phyloP scores from a whole-genome alignment of 1,284 basidiomycete genomes.

The Ceratorhiza oryzae-sativae region DNA sequence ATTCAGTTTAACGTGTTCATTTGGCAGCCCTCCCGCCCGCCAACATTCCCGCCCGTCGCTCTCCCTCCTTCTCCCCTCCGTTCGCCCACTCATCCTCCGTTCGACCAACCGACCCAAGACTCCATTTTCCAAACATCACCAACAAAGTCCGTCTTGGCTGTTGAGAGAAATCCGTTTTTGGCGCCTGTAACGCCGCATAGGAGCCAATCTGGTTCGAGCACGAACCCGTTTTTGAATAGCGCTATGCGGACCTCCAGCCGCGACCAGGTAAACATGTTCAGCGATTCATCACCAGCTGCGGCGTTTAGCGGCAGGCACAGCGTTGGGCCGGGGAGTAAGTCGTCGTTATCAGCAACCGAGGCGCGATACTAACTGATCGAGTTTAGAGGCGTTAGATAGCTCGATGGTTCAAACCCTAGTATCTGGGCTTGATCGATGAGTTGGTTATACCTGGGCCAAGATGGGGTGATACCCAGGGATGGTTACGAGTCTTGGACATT shows the following conservation, averaged over 20 bases:
- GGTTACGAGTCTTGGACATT: constrained; percentile 15
- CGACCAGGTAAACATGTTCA: constrained; percentile 10
- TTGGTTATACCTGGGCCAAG: constrained; percentile 11
- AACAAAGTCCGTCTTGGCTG: not conserved
- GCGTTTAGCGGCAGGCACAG: constrained; percentile 28
- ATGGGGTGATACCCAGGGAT: constrained; percentile 10
- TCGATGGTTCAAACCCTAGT: constrained; percentile 25
- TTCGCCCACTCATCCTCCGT: constrained; percentile 17
- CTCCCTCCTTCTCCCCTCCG: constrained; percentile 30
- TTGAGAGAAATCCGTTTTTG: constrained; percentile 29
- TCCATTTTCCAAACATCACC: constrained; percentile 15
- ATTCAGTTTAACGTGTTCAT: not conserved
- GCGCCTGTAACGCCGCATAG: not conserved
- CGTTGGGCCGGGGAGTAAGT: constrained; percentile 35
- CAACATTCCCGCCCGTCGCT: constrained; percentile 1
- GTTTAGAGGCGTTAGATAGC: constrained; percentile 29
- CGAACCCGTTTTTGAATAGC: constrained; percentile 30
- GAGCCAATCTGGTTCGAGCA: not conserved
- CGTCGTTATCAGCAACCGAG: not conserved
- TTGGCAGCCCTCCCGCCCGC: constrained; percentile 19
- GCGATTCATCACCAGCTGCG: constrained; percentile 3
- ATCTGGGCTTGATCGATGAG: constrained; percentile 35
- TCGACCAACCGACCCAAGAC: constrained; percentile 7
- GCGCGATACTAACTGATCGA: not conserved
- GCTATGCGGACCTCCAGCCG: not conserved